phyloP scores from a whole-genome alignment of 352 stramenopile species.

The Globisporangium viniferum region DNA sequence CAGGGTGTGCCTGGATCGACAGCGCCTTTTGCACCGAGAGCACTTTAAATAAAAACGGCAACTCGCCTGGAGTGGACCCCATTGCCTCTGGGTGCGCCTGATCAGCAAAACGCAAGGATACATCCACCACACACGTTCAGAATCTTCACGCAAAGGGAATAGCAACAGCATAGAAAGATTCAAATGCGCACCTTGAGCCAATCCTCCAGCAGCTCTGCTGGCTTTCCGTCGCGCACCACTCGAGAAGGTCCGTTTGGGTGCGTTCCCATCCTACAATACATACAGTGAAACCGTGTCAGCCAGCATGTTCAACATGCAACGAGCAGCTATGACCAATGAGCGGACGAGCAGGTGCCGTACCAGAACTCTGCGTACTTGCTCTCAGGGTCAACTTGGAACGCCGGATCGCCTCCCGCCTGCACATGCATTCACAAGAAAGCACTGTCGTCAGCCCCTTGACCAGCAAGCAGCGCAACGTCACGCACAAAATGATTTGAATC shows the following conservation, averaged over 20 bases:
- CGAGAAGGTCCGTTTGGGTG: slow-evolving; percentile 90
- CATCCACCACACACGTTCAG: not conserved
- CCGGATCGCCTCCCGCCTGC: slow-evolving; percentile 42
- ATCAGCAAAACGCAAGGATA: not conserved
- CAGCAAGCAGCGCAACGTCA: not conserved
- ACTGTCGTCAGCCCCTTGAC: not conserved
- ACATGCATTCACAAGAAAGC: not conserved
- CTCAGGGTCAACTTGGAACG: slow-evolving; percentile 41
- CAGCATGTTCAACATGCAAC: slow-evolving; percentile 11
- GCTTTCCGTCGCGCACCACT: slow-evolving; percentile 47
- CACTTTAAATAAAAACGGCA: slow-evolving; percentile 99
- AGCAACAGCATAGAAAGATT: not conserved
- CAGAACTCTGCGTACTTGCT: slow-evolving; percentile 87
- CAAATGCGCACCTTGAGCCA: slow-evolving; percentile 46
- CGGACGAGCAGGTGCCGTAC: slow-evolving; percentile 28
- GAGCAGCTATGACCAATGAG: not conserved
- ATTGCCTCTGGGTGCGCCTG: slow-evolving; percentile 37
- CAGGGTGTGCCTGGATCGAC: slow-evolving; percentile 95
- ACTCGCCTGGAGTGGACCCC: slow-evolving; percentile 49
- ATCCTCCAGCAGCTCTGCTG: slow-evolving; percentile 62
- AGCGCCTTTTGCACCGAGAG: slow-evolving; percentile 96
- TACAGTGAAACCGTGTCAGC: slow-evolving; percentile 7
- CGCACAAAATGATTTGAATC: not conserved
- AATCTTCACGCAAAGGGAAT: not conserved
- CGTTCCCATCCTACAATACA: slow-evolving; percentile 87